These are phyloP conservation scores for Aspergillus ochraceoroseus DNA, from an alignment of 2,329 filamentous ascomycete genomes.

Conservation along the genomic window DNA sequence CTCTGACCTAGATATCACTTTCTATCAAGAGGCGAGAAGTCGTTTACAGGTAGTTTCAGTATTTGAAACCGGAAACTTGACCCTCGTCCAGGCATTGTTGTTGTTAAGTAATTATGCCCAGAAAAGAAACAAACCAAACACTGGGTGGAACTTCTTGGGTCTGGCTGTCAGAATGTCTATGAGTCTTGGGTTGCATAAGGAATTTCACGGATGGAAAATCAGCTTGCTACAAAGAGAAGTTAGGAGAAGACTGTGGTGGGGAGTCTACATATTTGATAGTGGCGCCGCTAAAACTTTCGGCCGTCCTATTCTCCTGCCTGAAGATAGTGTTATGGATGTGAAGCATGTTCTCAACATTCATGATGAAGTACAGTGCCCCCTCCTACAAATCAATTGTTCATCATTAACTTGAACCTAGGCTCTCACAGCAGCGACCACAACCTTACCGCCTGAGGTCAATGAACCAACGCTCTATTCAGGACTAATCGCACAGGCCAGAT, in stretches of 20 bases:
- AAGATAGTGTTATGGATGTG: slow-evolving; percentile 43
- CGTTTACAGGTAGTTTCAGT: slow-evolving; percentile 44
- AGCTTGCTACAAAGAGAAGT: slow-evolving; percentile 42
- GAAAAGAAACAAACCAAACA: slow-evolving; percentile 50
- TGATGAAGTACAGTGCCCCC: slow-evolving; percentile 40
- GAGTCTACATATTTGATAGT: slow-evolving; percentile 46
- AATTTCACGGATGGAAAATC: slow-evolving; percentile 47
- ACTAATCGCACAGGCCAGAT: slow-evolving; percentile 41
- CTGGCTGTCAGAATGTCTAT: slow-evolving; percentile 49
- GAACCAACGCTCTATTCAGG: slow-evolving; percentile 44
- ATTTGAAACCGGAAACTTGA: slow-evolving; percentile 49
- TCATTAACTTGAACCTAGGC: no score
- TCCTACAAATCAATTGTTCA: no score
- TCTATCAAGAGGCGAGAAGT: slow-evolving; percentile 46
- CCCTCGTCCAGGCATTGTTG: slow-evolving; percentile 46
- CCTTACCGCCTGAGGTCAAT: slow-evolving; percentile 35
- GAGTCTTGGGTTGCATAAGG: slow-evolving; percentile 49
- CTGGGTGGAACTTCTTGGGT: slow-evolving; percentile 48
- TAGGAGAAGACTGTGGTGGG: slow-evolving; percentile 41
- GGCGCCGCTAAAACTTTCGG: slow-evolving; percentile 51
- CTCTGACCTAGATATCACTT: slow-evolving; percentile 44
- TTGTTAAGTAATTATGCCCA: slow-evolving; percentile 49
- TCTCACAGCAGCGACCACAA: slow-evolving; percentile 36
- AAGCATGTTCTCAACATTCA: slow-evolving; percentile 45
- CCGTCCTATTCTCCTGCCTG: slow-evolving; percentile 46